phyloP scores from a whole-genome alignment of 139 green algal species.

The Nannochloris sp. region DNA sequence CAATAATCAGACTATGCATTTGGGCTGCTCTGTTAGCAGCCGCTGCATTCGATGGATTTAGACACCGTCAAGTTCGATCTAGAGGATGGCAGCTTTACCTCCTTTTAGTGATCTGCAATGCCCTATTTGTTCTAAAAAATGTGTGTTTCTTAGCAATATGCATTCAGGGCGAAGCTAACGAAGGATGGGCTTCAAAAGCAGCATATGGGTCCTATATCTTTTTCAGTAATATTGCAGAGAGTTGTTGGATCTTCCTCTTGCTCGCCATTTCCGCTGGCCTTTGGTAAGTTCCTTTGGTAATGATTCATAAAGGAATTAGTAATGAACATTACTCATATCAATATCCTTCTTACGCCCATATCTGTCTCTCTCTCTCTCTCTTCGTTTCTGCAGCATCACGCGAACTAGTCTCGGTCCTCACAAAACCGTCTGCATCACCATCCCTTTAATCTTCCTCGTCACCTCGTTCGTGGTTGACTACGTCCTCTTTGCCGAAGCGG shows the following conservation, averaged over 20 bases:
- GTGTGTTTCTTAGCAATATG: constrained; percentile 5
- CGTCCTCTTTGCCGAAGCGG: constrained; percentile 11
- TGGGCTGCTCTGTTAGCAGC: constrained; percentile 28
- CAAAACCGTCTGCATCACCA: constrained; percentile 31
- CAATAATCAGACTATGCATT: constrained; percentile 15
- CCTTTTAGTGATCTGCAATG: constrained; percentile 13
- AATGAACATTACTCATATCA: not conserved
- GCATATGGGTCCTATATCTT: constrained; percentile 36
- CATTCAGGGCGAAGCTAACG: not conserved
- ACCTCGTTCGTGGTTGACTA: constrained; percentile 38
- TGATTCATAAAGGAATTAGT: not conserved
- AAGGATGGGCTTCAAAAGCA: not conserved
- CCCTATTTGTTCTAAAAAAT: constrained; percentile 19
- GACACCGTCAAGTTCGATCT: constrained; percentile 23
- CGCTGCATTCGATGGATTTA: constrained; percentile 21
- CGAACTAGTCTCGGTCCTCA: constrained; percentile 38
- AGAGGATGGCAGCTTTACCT: constrained; percentile 37
- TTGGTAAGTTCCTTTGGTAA: constrained; percentile 24
- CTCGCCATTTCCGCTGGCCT: constrained; percentile 39
- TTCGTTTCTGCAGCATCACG: constrained; percentile 34
- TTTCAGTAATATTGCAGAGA: constrained; percentile 37
- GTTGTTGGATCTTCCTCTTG: constrained; percentile 32
- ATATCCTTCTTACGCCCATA: not conserved
- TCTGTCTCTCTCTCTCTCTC: not conserved
- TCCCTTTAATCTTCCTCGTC: constrained; percentile 39